Percentiles rank a stretch among this genome's conserved stretches.
These are phyloP conservation scores for Scutellaria baicalensis DNA, from an alignment of 257 asterid genomes.

Conservation along the genomic window DNA sequence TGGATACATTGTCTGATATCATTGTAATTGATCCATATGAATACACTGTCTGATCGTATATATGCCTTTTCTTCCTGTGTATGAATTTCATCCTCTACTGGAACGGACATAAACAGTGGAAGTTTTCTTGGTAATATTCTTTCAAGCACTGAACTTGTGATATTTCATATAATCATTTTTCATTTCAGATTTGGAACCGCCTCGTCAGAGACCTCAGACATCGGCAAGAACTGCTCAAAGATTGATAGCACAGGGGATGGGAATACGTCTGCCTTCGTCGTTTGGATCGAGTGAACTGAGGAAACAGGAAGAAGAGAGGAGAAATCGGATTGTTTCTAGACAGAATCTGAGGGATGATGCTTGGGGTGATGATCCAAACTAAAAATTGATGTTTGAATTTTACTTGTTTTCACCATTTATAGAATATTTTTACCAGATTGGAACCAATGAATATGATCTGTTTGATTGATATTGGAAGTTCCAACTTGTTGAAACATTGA, in stretches of 20 bases:
- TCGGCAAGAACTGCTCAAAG: conserved; percentile 89
- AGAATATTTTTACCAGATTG: too few species aligned
- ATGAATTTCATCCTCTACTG: too few species aligned
- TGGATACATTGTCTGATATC: not conserved
- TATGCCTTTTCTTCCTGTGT: too few species aligned
- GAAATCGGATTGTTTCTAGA: conserved; percentile 57
- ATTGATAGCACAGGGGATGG: conserved; percentile 82
- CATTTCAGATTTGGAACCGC: conserved; percentile 75
- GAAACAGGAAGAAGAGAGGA: conserved; percentile 72
- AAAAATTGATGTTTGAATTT: not conserved
- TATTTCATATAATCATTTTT: not conserved
- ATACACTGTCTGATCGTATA: too few species aligned
- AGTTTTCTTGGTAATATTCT: too few species aligned
- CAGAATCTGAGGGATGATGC: conserved; percentile 80
- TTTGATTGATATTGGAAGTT: too few species aligned
- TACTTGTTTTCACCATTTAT: too few species aligned
- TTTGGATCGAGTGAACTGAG: conserved; percentile 57
- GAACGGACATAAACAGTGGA: too few species aligned
- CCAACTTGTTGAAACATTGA: too few species aligned
- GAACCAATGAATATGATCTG: too few species aligned
- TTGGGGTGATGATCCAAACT: conserved; percentile 67
- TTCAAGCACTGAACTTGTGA: too few species aligned
- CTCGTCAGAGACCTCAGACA: conserved; percentile 85
- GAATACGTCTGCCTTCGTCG: conserved; percentile 57
- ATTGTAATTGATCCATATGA: too few species aligned